Conservation (phyloP, 495 filamentous ascomycete species). For the Chlorociboria aeruginascens region DNA sequence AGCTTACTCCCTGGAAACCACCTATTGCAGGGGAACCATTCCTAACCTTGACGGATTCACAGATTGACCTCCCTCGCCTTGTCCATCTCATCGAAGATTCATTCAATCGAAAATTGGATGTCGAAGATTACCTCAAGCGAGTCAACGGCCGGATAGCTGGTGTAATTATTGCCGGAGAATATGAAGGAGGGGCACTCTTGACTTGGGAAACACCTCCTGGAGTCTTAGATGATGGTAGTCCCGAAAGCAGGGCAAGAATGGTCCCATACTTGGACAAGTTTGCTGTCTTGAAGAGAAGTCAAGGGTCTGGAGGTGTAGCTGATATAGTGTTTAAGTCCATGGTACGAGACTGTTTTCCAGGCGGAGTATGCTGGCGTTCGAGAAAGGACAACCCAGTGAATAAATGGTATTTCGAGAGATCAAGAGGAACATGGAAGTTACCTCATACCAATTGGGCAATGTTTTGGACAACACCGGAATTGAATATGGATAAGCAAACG, state of each 20-base stretch:
- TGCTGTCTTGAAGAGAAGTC: constrained; percentile 75
- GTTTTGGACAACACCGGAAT: constrained; percentile 85
- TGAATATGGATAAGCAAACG: constrained; percentile 33
- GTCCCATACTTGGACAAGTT: constrained; percentile 98
- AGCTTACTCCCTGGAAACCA: constrained; percentile 49
- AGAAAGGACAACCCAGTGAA: constrained; percentile 75
- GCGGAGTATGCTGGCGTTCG: constrained; percentile 71
- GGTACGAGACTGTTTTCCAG: constrained; percentile 76
- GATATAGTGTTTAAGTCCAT: constrained; percentile 95
- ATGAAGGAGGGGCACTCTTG: constrained; percentile 88
- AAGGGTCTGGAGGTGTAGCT: constrained; percentile 85
- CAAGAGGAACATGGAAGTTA: constrained; percentile 70
- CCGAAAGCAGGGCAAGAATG: constrained; percentile 38
- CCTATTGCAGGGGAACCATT: constrained; percentile 38
- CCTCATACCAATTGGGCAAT: constrained; percentile 76
- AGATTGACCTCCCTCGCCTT: constrained; percentile 71
- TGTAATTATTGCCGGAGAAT: constrained; percentile 88
- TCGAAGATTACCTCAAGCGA: constrained; percentile 66
- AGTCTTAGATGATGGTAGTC: constrained; percentile 38
- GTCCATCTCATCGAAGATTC: constrained; percentile 88
- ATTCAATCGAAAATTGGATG: constrained; percentile 75
- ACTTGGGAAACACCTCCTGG: constrained; percentile 82
- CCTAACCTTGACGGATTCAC: constrained; percentile 59
- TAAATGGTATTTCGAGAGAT: constrained; percentile 93
- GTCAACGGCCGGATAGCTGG: constrained; percentile 72